phyloP scores from a whole-genome alignment of 2,329 filamentous ascomycete genomes.

The Coleophoma eucalyptorum region DNA sequence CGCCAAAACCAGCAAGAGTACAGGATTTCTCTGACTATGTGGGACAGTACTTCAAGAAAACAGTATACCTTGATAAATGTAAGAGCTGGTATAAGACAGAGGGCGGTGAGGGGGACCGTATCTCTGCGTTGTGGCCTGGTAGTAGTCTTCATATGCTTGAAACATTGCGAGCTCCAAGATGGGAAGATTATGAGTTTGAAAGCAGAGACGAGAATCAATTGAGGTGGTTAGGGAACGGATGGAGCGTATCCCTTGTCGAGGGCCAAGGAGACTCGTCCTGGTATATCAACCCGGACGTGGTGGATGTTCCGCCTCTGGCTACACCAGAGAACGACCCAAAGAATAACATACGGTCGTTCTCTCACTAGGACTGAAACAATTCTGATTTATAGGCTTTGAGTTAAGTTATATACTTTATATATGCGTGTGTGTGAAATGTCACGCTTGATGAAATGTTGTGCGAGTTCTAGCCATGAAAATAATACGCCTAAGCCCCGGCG shows the following conservation, averaged over 20 bases:
- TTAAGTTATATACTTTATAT: too few relatives aligned
- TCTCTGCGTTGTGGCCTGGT: conserved; percentile 38
- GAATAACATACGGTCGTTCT: conserved; percentile 32
- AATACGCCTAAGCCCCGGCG: too few relatives aligned
- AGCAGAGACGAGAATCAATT: conserved; percentile 33
- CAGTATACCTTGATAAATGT: conserved; percentile 42
- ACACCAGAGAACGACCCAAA: conserved; percentile 33
- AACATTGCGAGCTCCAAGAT: conserved; percentile 44
- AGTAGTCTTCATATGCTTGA: conserved; percentile 36
- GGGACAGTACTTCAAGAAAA: conserved; percentile 47
- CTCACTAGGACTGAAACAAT: conserved; percentile 20
- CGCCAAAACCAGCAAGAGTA: conserved; percentile 39
- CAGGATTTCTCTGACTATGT: conserved; percentile 48
- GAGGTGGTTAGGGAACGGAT: conserved; percentile 38
- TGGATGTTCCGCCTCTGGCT: conserved; percentile 30
- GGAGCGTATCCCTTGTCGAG: conserved; percentile 37
- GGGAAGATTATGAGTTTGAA: conserved; percentile 45
- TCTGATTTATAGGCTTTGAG: background rate
- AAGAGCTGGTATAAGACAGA: conserved; percentile 23
- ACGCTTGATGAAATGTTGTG: too few relatives aligned
- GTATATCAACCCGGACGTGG: conserved; percentile 35
- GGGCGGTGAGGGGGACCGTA: conserved; percentile 33
- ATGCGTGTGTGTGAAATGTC: too few relatives aligned
- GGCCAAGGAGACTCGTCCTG: conserved; percentile 33
- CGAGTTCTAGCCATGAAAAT: too few relatives aligned